A percentile compares a stretch with the other conserved stretches of the same genome.
Evolutionary conservation across 305 asterid genomes (phyloP).

Genomic region (Fraxinus sp.): DNA sequence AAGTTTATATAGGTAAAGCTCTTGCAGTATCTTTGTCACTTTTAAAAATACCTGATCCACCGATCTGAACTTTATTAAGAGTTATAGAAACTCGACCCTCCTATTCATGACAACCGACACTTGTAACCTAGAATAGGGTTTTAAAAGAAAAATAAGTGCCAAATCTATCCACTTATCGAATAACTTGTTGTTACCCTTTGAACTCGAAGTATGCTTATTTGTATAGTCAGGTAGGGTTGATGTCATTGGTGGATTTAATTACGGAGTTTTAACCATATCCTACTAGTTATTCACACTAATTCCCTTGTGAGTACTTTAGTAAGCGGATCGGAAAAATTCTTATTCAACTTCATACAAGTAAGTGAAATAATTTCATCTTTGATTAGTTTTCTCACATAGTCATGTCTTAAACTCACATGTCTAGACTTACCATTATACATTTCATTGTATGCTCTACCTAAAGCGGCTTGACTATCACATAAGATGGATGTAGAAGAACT

Average conservation of each 20-base stretch:
- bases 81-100: too few relatives aligned
- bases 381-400: neutral
- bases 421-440: neutral
- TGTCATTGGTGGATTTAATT: neutral
- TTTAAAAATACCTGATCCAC: too few relatives aligned
- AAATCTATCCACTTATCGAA: too few relatives aligned
- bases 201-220: neutral
- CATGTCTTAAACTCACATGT: neutral
- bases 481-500: neutral
- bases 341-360: neutral
- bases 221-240: neutral
- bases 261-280: neutral
- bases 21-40: too few relatives aligned
- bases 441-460: neutral
- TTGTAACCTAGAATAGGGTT: too few relatives aligned
- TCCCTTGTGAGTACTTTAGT: neutral
- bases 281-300: neutral
- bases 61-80: too few relatives aligned
- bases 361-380: neutral
- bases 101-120: too few relatives aligned
- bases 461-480: neutral
- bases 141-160: too few relatives aligned
- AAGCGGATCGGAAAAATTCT: neutral
- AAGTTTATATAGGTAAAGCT: too few relatives aligned
- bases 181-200: too few relatives aligned